Evolutionary conservation across 2,329 filamentous ascomycete genomes (phyloP).

Genomic region (Calycina marina): DNA sequence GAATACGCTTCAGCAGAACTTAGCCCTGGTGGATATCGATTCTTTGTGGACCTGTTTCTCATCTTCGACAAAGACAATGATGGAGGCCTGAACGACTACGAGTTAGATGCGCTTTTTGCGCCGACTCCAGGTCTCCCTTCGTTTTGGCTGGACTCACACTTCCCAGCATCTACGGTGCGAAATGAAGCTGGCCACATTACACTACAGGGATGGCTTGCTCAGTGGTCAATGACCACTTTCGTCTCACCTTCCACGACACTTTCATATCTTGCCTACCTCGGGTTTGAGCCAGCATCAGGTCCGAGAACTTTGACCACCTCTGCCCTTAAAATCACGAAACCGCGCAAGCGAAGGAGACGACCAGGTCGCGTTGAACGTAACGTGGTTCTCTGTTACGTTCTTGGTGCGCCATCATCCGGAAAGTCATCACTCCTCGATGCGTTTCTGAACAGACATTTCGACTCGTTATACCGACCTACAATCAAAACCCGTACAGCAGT

Average conservation of each 20-base stretch:
- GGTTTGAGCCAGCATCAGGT: conserved; percentile 73
- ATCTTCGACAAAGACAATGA: conserved; percentile 97
- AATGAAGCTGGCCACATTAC: conserved; percentile 95
- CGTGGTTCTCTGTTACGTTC: conserved; percentile 83
- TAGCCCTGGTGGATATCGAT: conserved; percentile 85
- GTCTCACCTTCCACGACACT: conserved; percentile 88
- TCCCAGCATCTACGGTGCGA: conserved; percentile 84
- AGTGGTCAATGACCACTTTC: conserved; percentile 99
- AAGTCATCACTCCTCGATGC: conserved; percentile 86
- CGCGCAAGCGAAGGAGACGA: conserved; percentile 69
- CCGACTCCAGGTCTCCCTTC: conserved; percentile 80
- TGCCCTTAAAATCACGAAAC: conserved; percentile 83
- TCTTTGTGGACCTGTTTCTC: conserved; percentile 93
- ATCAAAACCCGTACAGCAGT: conserved; percentile 90
- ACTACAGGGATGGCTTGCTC: conserved; percentile 91
- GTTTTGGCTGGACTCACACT: conserved; percentile 78
- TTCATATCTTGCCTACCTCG: conserved; percentile 90
- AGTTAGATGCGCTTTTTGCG: conserved; percentile 76
- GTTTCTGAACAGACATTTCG: conserved; percentile 81
- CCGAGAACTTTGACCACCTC: conserved; percentile 63
- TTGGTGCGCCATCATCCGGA: conserved; percentile 73
- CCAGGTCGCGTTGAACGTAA: conserved; percentile 83
- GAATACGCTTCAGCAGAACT: conserved; percentile 86
- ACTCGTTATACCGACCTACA: conserved; percentile 72
- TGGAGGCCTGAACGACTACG: conserved; percentile 74